Base-by-base conservation (phyloP, 345 rosid species). In the Boechera retrofracta region DNA sequence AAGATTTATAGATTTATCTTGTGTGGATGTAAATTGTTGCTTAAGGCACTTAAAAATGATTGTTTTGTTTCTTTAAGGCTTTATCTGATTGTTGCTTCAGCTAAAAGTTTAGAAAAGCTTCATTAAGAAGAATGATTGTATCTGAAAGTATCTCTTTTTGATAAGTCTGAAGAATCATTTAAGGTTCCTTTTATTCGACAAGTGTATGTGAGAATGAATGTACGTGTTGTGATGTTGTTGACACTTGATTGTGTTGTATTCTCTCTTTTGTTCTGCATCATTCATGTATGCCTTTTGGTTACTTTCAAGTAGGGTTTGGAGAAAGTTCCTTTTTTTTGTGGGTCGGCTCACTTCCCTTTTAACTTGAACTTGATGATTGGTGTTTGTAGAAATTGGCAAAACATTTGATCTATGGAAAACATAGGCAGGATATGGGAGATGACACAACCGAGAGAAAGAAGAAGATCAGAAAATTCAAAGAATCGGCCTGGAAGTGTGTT, bases 401-500 rank as follows among this genome's bases (percentile, higher is more conserved):
- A 55, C 65, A 81, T 47, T 59, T 88, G 82, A 83, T 92, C 42
- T 85, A 88, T 71, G 93, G 94, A 29, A 84, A 82, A 69, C 78
- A 69, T 28, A 76, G 82, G 63, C 81, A 83, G 55, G 65, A 54
- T 15, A 28, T 63, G 75, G 82, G 87, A 70, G 56, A 81, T 55
- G 81, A 75, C 44, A 71, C 63, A 18, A 70, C 35, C 21, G 85
- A 83, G 71, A 82, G 71, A 71, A 79, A 79, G 83, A 85, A 89
- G 79, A 90, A 85, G 72, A 81, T 89, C 71, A 72, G 77, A 21
- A 92, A 92, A 76, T 94, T 94, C 77, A 89, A 92, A 77, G 98
- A 94, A 75, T 89, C 98, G 0, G 97, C 95, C 2, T 94, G 98
- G 98, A 94, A 94, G 83, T 92, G 89, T 78, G 71, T 89, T 18